Evolutionary conservation across 2,329 filamentous ascomycete genomes (phyloP), one percentile per base, ranked within the genome.

Genomic region (Talaromyces sp.): DNA sequence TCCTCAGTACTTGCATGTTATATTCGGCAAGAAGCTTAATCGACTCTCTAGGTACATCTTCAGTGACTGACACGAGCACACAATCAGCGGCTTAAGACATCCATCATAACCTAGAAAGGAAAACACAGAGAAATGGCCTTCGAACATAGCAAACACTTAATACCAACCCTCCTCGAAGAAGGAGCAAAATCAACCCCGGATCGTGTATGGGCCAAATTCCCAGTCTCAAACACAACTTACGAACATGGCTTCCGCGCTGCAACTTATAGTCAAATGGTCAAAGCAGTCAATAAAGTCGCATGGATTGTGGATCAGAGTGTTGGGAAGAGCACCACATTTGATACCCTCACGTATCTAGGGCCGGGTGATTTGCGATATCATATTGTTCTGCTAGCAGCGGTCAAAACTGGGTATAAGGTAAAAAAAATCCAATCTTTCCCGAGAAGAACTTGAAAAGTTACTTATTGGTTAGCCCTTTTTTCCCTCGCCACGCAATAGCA

Each of bases 321-420:
- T 21, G 60, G 61, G 13, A 46, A 36, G 31, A 36, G 35, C 37
- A n/a, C 33, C 6, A 13, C 54, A 52, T 53, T 50, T 35, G 58
- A 64, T 17, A 64, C 63, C 1, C 35, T 65, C 10, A 25, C 63
- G n/a, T 65, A 64, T 36, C 28, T 64, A 13, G 63, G 60, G 13
- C 50, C 52, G 2, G 35, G 33, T n/a, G 63, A 65, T 40, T 31
- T 64, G n/a, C 56, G 61, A 3, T 62, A 63, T 53, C 50, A 53
- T 9, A 60, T 65, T 31, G 9, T 65, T 2, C 58, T 62, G 21
- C 21, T 64, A 21, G 63, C 63, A 36, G 56, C 58, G 13, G 43
- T 62, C 35, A 65, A 65, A 41, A 59, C 58, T 40, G 61, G 63
- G 8, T 63, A 64, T 54, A 64, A 64, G 28, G 46, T 50, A 35